A percentile compares a stretch with the other conserved stretches of the same genome.
Evolutionary conservation across 495 filamentous ascomycete genomes (phyloP).

Genomic region (Penicillium atrosanguineum): DNA sequence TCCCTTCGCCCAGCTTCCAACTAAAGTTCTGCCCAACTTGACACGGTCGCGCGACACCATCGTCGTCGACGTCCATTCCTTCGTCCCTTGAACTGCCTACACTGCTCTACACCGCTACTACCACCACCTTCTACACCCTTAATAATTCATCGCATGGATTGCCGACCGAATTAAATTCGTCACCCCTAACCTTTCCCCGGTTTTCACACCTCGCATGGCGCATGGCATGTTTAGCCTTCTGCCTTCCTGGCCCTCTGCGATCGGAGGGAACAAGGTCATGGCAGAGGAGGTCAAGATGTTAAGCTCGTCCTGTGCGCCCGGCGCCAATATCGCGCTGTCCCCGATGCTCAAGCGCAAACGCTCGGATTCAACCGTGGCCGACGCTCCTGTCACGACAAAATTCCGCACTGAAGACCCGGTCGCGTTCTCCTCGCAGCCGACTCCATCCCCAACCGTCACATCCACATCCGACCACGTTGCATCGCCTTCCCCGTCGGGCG

Average conservation of each 20-base stretch:
- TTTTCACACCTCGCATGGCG: conserved; percentile 46
- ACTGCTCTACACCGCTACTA: conserved; percentile 2
- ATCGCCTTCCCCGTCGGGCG: conserved; percentile 11
- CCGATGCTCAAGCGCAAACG: conserved; percentile 56
- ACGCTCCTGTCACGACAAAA: conserved; percentile 36
- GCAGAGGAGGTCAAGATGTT: conserved; percentile 49
- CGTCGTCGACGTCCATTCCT: conserved; percentile 29
- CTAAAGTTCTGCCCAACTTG: conserved; percentile 7
- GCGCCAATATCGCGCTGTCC: conserved; percentile 36
- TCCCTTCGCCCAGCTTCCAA: conserved; percentile 1
- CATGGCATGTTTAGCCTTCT: conserved; percentile 58
- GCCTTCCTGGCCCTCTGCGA: conserved; percentile 54
- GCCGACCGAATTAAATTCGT: conserved; percentile 1
- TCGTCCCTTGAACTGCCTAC: conserved; percentile 5
- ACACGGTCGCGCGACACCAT: conserved; percentile 23
- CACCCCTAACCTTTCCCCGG: conserved; percentile 7
- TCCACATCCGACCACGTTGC: conserved; percentile 1
- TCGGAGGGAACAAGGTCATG: conserved; percentile 53
- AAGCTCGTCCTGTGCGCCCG: conserved; percentile 35
- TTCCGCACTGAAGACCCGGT: conserved; percentile 28
- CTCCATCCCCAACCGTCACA: conserved; percentile 7
- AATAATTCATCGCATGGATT: conserved; percentile 2
- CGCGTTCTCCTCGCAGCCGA: conserved; percentile 7
- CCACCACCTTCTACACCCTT: not conserved
- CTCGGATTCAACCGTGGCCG: conserved; percentile 34